These are phyloP conservation scores for Paramecium bursaria DNA, from an alignment of 73 alveolate genomes.

Conservation along the genomic window DNA sequence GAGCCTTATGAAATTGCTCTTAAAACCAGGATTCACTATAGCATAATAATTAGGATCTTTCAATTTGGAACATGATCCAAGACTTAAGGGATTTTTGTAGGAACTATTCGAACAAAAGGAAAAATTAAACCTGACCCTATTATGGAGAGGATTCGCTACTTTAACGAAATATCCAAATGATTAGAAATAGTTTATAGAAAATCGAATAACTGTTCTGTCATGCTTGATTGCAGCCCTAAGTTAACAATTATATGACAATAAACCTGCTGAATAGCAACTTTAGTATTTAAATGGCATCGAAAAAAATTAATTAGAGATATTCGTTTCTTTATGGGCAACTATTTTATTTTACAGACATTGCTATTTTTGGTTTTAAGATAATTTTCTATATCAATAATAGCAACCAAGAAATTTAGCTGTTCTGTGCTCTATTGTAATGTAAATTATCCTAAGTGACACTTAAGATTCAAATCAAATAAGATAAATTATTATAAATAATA, in stretches of 20 bases:
- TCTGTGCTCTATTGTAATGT: neutral
- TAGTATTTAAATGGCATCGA: slow-evolving; percentile 24
- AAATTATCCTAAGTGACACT: neutral
- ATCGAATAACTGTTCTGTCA: slow-evolving; percentile 31
- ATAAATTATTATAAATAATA: neutral
- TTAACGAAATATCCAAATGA: slow-evolving; percentile 54
- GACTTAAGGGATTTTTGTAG: slow-evolving; percentile 10
- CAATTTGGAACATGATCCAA: slow-evolving; percentile 46
- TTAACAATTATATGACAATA: slow-evolving; percentile 1
- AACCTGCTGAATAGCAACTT: neutral
- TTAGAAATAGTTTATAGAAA: slow-evolving; percentile 29
- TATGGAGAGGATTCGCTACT: slow-evolving; percentile 62
- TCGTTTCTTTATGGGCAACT: slow-evolving; percentile 47
- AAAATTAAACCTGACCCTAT: neutral
- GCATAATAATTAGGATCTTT: slow-evolving; percentile 10
- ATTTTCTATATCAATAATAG: slow-evolving; percentile 3
- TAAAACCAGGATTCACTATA: slow-evolving; percentile 53
- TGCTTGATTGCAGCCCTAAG: slow-evolving; percentile 17
- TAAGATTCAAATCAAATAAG: slow-evolving; percentile 2
- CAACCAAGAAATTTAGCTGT: slow-evolving; percentile 15
- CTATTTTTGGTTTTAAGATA: slow-evolving; percentile 55
- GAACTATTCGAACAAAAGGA: slow-evolving; percentile 4
- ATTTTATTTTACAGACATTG: slow-evolving; percentile 34
- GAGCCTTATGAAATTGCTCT: neutral
- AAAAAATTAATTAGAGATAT: slow-evolving; percentile 28